These are phyloP conservation scores for Fomitopsis betulina DNA, from an alignment of 1,284 basidiomycete genomes.

Conservation along the genomic window DNA sequence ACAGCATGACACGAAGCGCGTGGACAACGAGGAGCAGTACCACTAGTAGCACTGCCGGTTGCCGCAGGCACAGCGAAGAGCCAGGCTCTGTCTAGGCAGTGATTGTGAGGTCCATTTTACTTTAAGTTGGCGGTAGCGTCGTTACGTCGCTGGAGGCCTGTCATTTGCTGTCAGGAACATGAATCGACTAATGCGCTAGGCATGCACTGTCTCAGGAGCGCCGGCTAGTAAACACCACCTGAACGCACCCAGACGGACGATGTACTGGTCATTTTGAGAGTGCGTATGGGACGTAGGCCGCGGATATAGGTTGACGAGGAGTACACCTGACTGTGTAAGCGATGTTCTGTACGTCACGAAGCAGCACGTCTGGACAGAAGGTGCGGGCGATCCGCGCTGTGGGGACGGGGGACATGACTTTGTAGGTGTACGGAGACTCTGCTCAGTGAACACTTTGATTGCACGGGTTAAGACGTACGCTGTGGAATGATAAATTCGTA, in stretches of 20 bases:
- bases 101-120: background rate
- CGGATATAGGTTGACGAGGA: background rate
- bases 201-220: background rate
- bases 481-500: too few species aligned
- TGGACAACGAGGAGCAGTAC: background rate
- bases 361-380: background rate
- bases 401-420: too few species aligned
- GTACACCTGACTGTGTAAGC: background rate
- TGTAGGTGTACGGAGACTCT: background rate
- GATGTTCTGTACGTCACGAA: background rate
- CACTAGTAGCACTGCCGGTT: background rate
- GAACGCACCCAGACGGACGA: background rate
- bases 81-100: background rate
- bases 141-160: background rate
- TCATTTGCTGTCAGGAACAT: background rate
- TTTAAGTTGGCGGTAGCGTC: background rate
- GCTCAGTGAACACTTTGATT: background rate
- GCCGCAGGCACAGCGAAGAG: background rate
- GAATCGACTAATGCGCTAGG: background rate
- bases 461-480: too few species aligned
- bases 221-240: background rate
- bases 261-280: background rate
- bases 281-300: background rate
- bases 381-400: background rate
- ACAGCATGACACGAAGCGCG: background rate